Conservation (phyloP, 352 stramenopile species). For the Thalassiosira livingstoniorum region DNA sequence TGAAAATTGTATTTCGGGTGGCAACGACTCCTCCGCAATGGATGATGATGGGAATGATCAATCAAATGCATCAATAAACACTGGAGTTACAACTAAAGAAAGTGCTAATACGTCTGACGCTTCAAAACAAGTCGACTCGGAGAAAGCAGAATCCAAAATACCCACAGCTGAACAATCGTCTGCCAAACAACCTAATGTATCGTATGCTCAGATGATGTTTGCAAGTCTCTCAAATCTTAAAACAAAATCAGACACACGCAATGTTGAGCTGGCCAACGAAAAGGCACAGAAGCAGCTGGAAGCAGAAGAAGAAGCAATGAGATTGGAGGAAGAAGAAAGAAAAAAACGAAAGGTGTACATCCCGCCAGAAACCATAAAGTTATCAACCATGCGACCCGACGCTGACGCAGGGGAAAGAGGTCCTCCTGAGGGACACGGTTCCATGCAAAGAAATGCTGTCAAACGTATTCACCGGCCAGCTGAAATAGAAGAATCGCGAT, state of each 20-base stretch:
- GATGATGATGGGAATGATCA: too few relatives aligned
- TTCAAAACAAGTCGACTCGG: too few relatives aligned
- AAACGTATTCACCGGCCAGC: slow-evolving; percentile 83
- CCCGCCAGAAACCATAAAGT: slow-evolving; percentile 56
- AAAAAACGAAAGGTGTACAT: slow-evolving; percentile 67
- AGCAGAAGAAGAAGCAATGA: slow-evolving; percentile 49
- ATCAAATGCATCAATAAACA: too few relatives aligned
- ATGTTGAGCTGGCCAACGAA: slow-evolving; percentile 51
- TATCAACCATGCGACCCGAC: slow-evolving; percentile 44
- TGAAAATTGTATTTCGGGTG: too few relatives aligned
- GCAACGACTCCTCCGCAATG: too few relatives aligned
- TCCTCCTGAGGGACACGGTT: too few relatives aligned
- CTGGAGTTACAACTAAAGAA: too few relatives aligned
- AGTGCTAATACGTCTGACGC: too few relatives aligned
- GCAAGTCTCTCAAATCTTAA: slow-evolving; percentile 74
- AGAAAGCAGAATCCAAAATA: too few relatives aligned
- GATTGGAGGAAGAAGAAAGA: slow-evolving; percentile 55
- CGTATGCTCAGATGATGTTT: slow-evolving; percentile 82
- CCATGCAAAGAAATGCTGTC: slow-evolving; percentile 45
- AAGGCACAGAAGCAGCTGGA: slow-evolving; percentile 39
- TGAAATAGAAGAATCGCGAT: slow-evolving; percentile 90
- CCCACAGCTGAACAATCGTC: too few relatives aligned
- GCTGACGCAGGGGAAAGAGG: too few relatives aligned
- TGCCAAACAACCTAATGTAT: slow-evolving; percentile 38
- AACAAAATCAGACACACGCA: slow-evolving; percentile 58